Conservation (phyloP, 2,329 filamentous ascomycete genomes). For the Colletotrichum sp. region DNA sequence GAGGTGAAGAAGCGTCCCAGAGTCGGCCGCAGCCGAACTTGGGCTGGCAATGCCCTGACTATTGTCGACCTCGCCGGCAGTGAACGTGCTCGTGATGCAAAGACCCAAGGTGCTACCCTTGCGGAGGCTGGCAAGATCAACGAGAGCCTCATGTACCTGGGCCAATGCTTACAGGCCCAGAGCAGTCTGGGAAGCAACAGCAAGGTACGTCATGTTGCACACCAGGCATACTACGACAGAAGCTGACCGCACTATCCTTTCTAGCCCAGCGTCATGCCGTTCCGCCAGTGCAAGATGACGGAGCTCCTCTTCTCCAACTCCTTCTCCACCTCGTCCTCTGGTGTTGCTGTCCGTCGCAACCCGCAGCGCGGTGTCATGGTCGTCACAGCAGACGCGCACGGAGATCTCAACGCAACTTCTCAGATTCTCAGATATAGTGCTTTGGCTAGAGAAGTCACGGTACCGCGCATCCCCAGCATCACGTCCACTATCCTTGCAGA, state of each 20-base stretch:
- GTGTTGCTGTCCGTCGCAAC: slow-evolving; percentile 54
- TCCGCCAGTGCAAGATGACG: slow-evolving; percentile 83
- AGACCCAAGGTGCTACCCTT: slow-evolving; percentile 90
- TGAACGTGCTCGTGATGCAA: slow-evolving; percentile 89
- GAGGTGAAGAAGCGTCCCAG: slow-evolving; percentile 83
- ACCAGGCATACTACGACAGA: not conserved
- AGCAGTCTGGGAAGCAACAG: slow-evolving; percentile 75
- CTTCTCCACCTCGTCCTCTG: slow-evolving; percentile 64
- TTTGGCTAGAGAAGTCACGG: slow-evolving; percentile 88
- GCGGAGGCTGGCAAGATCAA: slow-evolving; percentile 99
- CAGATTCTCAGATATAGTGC: slow-evolving; percentile 96
- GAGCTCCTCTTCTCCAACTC: slow-evolving; percentile 89
- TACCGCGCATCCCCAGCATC: slow-evolving; percentile 85
- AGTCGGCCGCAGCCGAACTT: slow-evolving; percentile 56
- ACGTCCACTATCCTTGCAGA: slow-evolving; percentile 69
- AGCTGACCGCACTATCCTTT: slow-evolving; percentile 2
- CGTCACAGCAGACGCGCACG: slow-evolving; percentile 89
- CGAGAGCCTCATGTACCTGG: slow-evolving; percentile 96
- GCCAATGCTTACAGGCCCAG: slow-evolving; percentile 95
- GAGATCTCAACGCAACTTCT: slow-evolving; percentile 95
- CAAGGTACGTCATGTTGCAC: slow-evolving; percentile 59
- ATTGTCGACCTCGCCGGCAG: slow-evolving; percentile 94
- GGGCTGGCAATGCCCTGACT: slow-evolving; percentile 80
- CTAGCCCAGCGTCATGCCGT: slow-evolving; percentile 75
- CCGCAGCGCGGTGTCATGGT: slow-evolving; percentile 95